Evolutionary conservation across 1,284 basidiomycete genomes (phyloP).

Genomic region (Fistulinella staudtii): DNA sequence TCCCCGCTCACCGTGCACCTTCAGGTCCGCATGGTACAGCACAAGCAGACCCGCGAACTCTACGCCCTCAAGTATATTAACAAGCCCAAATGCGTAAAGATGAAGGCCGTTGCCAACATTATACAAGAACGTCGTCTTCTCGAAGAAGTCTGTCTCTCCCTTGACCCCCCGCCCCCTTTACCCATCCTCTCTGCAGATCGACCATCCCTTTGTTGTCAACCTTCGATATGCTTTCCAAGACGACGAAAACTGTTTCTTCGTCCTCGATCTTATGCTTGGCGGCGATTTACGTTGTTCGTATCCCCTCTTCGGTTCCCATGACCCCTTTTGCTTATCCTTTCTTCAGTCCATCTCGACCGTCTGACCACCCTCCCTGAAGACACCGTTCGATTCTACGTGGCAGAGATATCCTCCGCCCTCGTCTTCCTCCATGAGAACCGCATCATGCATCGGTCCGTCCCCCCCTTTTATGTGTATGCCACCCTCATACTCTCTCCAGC

Average conservation of each 20-base stretch:
- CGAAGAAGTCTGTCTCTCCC: conserved; percentile 68
- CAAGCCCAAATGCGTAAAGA: conserved; percentile 95
- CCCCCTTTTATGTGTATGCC: conserved; percentile 29
- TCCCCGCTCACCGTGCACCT: not conserved
- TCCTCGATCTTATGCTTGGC: conserved; percentile 96
- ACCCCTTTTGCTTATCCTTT: conserved; percentile 14
- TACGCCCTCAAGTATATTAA: conserved; percentile 99
- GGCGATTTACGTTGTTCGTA: conserved; percentile 89
- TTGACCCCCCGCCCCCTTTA: not conserved
- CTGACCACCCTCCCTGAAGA: conserved; percentile 81
- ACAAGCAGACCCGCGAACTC: conserved; percentile 92
- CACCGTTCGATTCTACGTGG: conserved; percentile 86
- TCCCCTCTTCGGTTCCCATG: conserved; percentile 26
- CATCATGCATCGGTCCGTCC: conserved; percentile 87
- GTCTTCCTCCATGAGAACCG: conserved; percentile 87
- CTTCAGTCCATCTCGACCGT: conserved; percentile 87
- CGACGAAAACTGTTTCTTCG: conserved; percentile 99
- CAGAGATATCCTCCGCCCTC: conserved; percentile 87
- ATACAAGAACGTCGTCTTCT: conserved; percentile 90
- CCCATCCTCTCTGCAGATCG: conserved; percentile 59
- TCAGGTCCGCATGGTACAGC: conserved; percentile 96
- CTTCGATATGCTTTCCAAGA: conserved; percentile 98
- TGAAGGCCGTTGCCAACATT: conserved; percentile 96
- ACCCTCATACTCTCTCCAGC: conserved; percentile 39
- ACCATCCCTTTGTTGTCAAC: conserved; percentile 96